Evolutionary conservation across 257 asterid genomes (phyloP), one percentile per base, ranked within the genome.

Genomic region (Nicotiana otophora): DNA sequence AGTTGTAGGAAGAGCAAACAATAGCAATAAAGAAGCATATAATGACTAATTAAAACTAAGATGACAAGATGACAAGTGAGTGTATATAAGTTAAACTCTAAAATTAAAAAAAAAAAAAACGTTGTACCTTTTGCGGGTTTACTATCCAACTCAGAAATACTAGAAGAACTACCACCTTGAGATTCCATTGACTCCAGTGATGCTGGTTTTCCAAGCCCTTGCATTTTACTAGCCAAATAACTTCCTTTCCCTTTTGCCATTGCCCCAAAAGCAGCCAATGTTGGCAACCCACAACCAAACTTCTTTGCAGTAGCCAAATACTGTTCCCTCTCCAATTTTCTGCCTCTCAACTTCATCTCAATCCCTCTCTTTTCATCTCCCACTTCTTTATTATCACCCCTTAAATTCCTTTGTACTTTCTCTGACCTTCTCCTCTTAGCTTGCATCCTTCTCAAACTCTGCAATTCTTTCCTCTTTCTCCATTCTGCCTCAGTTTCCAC

Each of bases 401-500:
- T 89, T 58, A 81, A 77, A 75, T 51, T 91, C 90, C 91, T 92
- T 88, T 91, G 97, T 77, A 72, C 79, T 72, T 94, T 96, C 90
- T 92, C 95, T 2, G 95, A 92, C 88, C 98, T 89, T 77, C 99
- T 86, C 83, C 94, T 87, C 90, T 96, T 96, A 46, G 99, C 99
- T 84, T 91, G 97, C 97, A 96, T 87, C 86, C 99, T 91, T 61
- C 98, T 89, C 86, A 94, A 81, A 17, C 90, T 91, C 92, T 96
- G 99, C 86, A 91, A 77, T 82, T 94, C 97, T 82, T 96, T 96
- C 90, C 98, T 89, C 90, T 92, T 96, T 82, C 97, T 92, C 97
- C 97, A 93, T 85, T 92, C 97, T 81, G 91, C 94, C 89, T 94
- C 97, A 8, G 90, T 88, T 88, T 90, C 99, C 75, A 84, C 96